Conservation (phyloP, 768 basidiomycete species). For the Termitomyces sp. region DNA sequence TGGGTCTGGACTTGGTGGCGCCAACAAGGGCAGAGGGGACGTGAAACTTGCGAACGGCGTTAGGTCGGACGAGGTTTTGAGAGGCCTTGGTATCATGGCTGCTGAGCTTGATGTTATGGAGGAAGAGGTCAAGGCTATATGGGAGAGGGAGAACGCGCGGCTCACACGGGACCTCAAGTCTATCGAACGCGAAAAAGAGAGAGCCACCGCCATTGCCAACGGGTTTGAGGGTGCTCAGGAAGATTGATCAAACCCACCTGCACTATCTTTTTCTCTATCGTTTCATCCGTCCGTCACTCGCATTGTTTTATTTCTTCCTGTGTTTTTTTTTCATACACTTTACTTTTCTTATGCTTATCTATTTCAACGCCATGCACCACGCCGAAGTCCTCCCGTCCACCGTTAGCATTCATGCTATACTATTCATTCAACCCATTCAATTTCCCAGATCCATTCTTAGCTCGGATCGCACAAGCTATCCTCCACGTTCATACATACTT, state of each 20-base stretch:
- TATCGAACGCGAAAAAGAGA: conserved; percentile 15
- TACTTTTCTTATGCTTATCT: conserved; percentile 15
- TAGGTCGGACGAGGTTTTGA: conserved; percentile 63
- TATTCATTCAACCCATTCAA: conserved; percentile 1
- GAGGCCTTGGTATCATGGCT: conserved; percentile 54
- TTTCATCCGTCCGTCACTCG: conserved; percentile 4
- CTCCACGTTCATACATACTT: conserved; percentile 5
- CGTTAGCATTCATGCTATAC: conserved; percentile 3
- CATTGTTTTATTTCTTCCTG: conserved; percentile 4
- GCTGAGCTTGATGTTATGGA: conserved; percentile 33
- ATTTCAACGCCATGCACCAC: conserved; percentile 9
- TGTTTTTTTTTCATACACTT: conserved; percentile 1
- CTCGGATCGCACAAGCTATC: conserved; percentile 12
- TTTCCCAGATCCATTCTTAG: conserved; percentile 7
- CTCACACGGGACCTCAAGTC: conserved; percentile 41
- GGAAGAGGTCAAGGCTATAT: conserved; percentile 50
- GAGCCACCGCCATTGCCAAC: conserved; percentile 3
- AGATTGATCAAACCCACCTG: conserved; percentile 7
- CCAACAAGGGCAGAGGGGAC: conserved; percentile 37
- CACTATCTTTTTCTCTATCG: conserved; percentile 3
- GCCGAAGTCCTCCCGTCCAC: conserved; percentile 6
- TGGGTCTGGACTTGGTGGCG: conserved; percentile 28
- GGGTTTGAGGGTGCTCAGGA: conserved; percentile 18
- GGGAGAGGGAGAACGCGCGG: conserved; percentile 44
- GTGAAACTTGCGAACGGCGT: conserved; percentile 59